Evolutionary conservation across 257 asterid species (phyloP).

Genomic region (Oldenlandia corymbosa): DNA sequence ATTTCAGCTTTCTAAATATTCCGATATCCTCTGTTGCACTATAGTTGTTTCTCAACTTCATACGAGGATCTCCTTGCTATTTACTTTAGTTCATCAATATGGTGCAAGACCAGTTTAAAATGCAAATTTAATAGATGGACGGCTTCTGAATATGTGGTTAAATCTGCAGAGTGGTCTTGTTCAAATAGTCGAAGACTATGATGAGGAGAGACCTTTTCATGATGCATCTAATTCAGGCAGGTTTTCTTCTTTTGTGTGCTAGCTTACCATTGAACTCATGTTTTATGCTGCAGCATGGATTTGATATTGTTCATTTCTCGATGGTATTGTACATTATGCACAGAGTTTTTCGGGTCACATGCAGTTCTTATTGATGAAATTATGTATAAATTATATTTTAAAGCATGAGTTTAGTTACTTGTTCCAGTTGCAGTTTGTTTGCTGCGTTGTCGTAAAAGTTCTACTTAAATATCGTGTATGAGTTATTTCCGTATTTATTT

Average conservation of each 20-base stretch:
- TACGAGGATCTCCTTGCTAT: no score
- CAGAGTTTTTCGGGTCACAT: no score
- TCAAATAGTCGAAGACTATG: slow-evolving; percentile 85
- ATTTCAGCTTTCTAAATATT: background rate
- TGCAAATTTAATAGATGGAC: background rate
- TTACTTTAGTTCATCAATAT: background rate
- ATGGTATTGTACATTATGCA: background rate
- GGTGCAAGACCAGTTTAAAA: background rate
- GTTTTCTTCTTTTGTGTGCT: slow-evolving; percentile 18
- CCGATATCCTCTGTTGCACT: background rate
- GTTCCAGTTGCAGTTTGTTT: background rate
- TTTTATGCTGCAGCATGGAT: background rate
- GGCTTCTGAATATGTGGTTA: slow-evolving; percentile 11
- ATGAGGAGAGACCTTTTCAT: slow-evolving; percentile 41
- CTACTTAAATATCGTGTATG: background rate
- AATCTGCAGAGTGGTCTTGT: slow-evolving; percentile 73
- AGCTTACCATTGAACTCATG: background rate
- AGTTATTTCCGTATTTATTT: no score
- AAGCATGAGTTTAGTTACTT: background rate
- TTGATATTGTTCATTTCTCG: background rate
- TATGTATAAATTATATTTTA: background rate
- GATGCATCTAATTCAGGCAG: slow-evolving; percentile 38
- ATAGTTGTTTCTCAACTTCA: background rate
- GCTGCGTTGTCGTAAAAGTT: background rate
- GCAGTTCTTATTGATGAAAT: background rate